Conservation (phyloP, 2,329 filamentous ascomycete species). For the Colletotrichum musicola region DNA sequence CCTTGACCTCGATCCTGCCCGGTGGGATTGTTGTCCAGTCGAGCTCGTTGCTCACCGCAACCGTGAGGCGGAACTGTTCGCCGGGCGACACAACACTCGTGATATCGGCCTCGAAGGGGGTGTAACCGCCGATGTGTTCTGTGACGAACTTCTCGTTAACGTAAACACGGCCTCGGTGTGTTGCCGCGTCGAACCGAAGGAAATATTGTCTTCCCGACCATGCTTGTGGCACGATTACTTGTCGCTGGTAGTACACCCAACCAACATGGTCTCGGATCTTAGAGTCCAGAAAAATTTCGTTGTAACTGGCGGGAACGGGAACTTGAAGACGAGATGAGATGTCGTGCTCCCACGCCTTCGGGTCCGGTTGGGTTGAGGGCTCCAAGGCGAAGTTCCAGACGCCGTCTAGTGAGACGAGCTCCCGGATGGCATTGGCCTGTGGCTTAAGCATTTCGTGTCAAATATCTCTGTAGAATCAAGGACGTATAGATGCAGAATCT, state of each 20-base stretch:
- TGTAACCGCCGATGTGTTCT: slow-evolving; percentile 46
- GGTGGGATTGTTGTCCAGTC: slow-evolving; percentile 47
- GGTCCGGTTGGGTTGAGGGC: slow-evolving; percentile 26
- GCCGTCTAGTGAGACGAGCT: slow-evolving; percentile 42
- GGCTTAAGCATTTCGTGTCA: slow-evolving; percentile 39
- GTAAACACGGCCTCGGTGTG: slow-evolving; percentile 45
- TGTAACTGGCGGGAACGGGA: slow-evolving; percentile 45
- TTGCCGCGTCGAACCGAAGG: slow-evolving; percentile 46
- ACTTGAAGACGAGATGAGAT: slow-evolving; percentile 41
- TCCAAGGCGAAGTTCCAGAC: slow-evolving; percentile 44
- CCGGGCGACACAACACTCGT: slow-evolving; percentile 42
- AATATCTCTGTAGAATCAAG: neutral
- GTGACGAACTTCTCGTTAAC: slow-evolving; percentile 43
- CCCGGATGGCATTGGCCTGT: slow-evolving; percentile 37
- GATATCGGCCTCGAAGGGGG: slow-evolving; percentile 45
- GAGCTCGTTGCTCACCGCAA: slow-evolving; percentile 48
- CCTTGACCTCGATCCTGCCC: slow-evolving; percentile 31
- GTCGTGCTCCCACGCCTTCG: slow-evolving; percentile 45
- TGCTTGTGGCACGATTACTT: slow-evolving; percentile 42
- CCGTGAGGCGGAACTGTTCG: slow-evolving; percentile 45
- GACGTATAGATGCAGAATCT: neutral
- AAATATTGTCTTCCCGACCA: slow-evolving; percentile 41
- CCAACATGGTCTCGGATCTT: slow-evolving; percentile 47
- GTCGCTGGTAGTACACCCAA: slow-evolving; percentile 48
- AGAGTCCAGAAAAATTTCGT: slow-evolving; percentile 42